Percentiles rank a stretch among this genome's conserved stretches.
Conservation (phyloP, 768 basidiomycete genomes). For the Mycena galericulata region DNA sequence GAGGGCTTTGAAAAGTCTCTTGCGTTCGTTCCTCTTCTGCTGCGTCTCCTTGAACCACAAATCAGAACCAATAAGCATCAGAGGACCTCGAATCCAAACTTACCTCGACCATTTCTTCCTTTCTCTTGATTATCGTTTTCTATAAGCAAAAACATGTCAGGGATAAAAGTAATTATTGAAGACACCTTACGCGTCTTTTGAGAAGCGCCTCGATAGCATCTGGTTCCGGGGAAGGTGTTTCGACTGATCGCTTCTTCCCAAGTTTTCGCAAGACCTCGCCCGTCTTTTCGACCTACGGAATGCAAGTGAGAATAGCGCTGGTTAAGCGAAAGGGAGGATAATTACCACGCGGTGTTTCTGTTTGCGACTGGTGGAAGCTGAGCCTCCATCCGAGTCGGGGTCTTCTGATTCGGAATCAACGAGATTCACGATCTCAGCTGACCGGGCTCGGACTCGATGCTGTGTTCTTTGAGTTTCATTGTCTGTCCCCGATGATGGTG, state of each 20-base stretch:
- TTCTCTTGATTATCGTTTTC: not conserved
- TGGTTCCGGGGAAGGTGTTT: not conserved
- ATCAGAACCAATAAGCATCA: not conserved
- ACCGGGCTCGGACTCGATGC: no score
- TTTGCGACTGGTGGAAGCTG: no score
- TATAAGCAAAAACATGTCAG: not conserved
- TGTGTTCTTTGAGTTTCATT: no score
- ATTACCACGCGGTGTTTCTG: no score
- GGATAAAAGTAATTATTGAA: not conserved
- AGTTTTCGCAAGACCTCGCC: not conserved
- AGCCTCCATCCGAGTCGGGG: no score
- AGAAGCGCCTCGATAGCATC: not conserved
- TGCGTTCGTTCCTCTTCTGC: not conserved
- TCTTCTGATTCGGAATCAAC: no score
- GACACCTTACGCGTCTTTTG: slow-evolving; percentile 1
- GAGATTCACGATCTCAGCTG: no score
- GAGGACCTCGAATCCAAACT: no score
- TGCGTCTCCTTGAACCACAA: not conserved
- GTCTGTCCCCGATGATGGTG: no score
- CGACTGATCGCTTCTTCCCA: no score
- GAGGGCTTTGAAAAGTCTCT: not conserved
- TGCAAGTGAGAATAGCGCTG: not conserved
- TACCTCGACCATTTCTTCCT: not conserved
- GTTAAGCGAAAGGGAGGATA: no score
- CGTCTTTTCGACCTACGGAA: no score